phyloP scores from a whole-genome alignment of 2,329 filamentous ascomycete genomes.

The Trichoderma sp. region DNA sequence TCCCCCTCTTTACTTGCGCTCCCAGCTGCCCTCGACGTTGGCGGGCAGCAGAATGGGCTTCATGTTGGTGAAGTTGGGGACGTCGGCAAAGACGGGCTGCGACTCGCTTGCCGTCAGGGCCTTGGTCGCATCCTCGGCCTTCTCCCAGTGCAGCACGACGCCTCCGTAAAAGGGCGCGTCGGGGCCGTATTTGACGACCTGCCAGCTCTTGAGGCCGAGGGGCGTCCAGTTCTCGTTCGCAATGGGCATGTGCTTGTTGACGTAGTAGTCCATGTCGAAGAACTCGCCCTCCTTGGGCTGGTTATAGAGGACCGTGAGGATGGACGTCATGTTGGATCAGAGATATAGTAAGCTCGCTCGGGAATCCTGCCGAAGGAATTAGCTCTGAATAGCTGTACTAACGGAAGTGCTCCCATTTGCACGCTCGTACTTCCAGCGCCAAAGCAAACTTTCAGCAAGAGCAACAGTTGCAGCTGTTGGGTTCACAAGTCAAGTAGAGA shows the following conservation, averaged over 20 bases:
- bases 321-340: conserved; percentile 14
- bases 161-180: conserved; percentile 1
- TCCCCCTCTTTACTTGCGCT: conserved; percentile 8
- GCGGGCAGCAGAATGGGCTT: conserved; percentile 3
- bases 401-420: not conserved
- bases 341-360: not conserved
- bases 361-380: not conserved
- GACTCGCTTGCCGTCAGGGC: not conserved
- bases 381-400: not conserved
- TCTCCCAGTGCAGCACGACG: conserved; percentile 3
- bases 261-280: conserved; percentile 21
- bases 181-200: conserved; percentile 10
- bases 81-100: conserved; percentile 4
- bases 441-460: not conserved
- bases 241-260: conserved; percentile 21
- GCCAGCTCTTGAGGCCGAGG: conserved; percentile 11
- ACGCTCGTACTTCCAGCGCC: conserved; percentile 2
- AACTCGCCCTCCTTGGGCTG: conserved; percentile 12
- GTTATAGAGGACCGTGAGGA: conserved; percentile 12
- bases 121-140: not conserved
- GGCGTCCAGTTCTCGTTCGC: conserved; percentile 2
- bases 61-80: conserved; percentile 18
- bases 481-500: not conserved
- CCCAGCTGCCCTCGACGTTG: not conserved
- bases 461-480: not conserved